Percentiles rank a stretch among this genome's conserved stretches.
phyloP scores from a whole-genome alignment of 1,284 basidiomycete species.

The Ceratobasidium papillatum region DNA sequence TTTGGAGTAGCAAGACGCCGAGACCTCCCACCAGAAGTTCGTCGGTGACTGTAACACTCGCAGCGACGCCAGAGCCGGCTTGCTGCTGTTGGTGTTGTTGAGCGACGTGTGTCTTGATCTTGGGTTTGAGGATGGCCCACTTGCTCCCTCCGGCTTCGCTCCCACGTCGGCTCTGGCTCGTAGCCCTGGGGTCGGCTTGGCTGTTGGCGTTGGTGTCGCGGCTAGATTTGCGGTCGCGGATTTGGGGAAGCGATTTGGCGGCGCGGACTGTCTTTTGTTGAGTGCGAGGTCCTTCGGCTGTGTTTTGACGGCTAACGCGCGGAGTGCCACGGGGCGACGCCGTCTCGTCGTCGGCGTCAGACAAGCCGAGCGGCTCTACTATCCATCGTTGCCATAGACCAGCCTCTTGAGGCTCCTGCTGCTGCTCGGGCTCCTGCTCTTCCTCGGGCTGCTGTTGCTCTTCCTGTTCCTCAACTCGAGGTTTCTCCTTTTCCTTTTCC shows the following conservation, averaged over 20 bases:
- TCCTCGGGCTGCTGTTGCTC: slow-evolving; percentile 3
- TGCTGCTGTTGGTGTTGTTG: slow-evolving; percentile 17
- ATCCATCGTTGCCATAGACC: slow-evolving; percentile 43
- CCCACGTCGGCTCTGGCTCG: slow-evolving; percentile 31
- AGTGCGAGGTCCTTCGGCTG: slow-evolving; percentile 23
- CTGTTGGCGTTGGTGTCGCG: slow-evolving; percentile 11
- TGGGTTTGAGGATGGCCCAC: slow-evolving; percentile 37
- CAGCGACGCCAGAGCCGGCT: slow-evolving; percentile 41
- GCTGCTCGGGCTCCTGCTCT: slow-evolving; percentile 17
- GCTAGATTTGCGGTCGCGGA: slow-evolving; percentile 22
- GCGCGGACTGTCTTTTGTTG: slow-evolving; percentile 26
- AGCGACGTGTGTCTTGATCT: slow-evolving; percentile 17
- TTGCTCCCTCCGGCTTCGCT: slow-evolving; percentile 32
- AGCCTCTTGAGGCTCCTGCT: slow-evolving; percentile 27
- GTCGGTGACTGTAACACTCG: slow-evolving; percentile 79
- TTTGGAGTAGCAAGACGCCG: slow-evolving; percentile 82
- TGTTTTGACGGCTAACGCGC: slow-evolving; percentile 36
- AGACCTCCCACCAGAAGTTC: slow-evolving; percentile 86
- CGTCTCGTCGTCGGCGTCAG: slow-evolving; percentile 24
- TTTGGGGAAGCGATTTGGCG: slow-evolving; percentile 34
- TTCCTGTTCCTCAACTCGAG: background rate
- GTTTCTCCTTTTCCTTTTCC: slow-evolving; percentile 26
- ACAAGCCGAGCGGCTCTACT: slow-evolving; percentile 40
- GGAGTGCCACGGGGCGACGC: slow-evolving; percentile 33
- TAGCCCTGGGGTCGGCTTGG: slow-evolving; percentile 1